Percentiles rank a stretch among this genome's conserved stretches.
These are phyloP conservation scores for Aspergillus tanneri DNA, from an alignment of 2,329 filamentous ascomycete genomes.

Conservation along the genomic window DNA sequence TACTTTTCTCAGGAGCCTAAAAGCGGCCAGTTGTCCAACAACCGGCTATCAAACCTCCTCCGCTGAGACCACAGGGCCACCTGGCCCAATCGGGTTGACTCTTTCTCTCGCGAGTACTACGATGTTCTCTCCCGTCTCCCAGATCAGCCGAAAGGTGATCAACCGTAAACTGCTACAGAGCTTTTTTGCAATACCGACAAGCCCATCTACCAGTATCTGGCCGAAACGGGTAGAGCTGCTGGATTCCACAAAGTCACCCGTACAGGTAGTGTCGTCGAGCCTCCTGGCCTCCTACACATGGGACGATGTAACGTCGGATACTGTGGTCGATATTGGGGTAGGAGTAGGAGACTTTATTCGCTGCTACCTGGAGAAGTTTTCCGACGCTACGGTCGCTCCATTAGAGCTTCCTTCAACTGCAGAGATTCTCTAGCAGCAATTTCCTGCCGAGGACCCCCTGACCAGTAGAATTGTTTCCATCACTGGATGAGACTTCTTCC, in stretches of 20 bases:
- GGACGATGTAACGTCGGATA: background rate
- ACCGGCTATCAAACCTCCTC: background rate
- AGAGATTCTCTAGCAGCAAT: background rate
- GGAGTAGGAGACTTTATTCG: background rate
- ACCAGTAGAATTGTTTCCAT: background rate
- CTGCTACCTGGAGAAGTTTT: background rate
- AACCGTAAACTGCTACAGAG: background rate
- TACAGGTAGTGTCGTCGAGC: background rate
- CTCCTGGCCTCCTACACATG: background rate
- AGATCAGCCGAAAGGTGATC: background rate
- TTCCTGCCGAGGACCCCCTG: background rate
- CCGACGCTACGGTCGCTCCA: background rate
- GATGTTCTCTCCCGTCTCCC: background rate
- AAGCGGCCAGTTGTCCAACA: background rate
- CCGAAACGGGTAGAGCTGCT: background rate
- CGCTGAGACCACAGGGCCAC: background rate
- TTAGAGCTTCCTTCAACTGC: background rate
- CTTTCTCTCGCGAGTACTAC: background rate
- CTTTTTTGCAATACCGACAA: background rate
- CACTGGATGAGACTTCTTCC: background rate
- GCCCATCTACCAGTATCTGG: background rate
- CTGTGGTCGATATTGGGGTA: background rate
- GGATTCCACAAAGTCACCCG: background rate
- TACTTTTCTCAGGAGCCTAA: background rate
- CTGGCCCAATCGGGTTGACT: background rate